Evolutionary conservation across 1,139 yeast genomes (phyloP), one percentile per base, ranked within the genome.

Genomic region (Yamadazyma membranifaciens): DNA sequence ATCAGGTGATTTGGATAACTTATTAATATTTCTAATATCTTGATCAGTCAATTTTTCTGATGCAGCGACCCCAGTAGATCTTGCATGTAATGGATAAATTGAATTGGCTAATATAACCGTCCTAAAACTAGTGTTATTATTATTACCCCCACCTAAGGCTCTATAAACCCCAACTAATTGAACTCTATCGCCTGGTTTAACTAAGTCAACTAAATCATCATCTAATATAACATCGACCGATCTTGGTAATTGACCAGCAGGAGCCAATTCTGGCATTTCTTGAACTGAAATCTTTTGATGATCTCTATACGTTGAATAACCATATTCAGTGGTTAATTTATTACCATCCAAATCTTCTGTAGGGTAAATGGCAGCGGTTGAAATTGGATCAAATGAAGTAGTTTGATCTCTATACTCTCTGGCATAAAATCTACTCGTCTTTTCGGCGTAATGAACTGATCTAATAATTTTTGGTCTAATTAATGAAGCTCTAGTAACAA

Each of bases 251-350:
- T 92, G 98, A 45, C 99, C 98, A 1, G 98, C 95, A 13, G 98
- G 98, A 0, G 98, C 97, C 51, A 85, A 78, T 66, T 92, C 99
- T 1, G 98, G 99, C 92, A 94, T 87, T 67, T 92, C 99, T 63
- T 92, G 99, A 30, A 92, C 85, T 0, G 96, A 81, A 29, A 92
- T 77, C 34, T 89, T 86, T 65, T 92, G 99, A 59, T 92, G 97
- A 63, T 92, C 98, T 53, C 92, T 77, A 60, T 88, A 92, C 15
- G 95, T 88, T 15, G 94, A 85, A 59, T 83, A 87, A 3, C 99
- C 99, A 57, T 87, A 92, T 60, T 92, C 98, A 0, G 97, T 91
- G 27, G 80, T 74, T 48, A 92, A 67, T 51, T 88, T 87, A 62
- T 91, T 84, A 11, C 97, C 97, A 40, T 88, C 92, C 27, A 86